phyloP scores from a whole-genome alignment of 2,329 filamentous ascomycete species.

The Truncatella angustata region DNA sequence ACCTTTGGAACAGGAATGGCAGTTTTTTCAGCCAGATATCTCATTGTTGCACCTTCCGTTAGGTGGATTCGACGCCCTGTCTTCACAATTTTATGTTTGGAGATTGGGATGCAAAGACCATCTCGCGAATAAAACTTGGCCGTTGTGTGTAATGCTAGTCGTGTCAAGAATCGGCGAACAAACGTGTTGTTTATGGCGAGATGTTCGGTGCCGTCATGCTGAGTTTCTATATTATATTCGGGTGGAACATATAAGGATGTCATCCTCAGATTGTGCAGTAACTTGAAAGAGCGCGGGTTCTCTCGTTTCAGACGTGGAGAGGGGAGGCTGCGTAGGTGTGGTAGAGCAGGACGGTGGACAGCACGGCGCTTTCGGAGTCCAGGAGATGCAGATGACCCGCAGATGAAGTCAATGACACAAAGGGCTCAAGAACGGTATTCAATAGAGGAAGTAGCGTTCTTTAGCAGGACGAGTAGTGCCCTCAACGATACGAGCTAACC shows the following conservation, averaged over 20 bases:
- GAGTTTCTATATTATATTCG: neutral
- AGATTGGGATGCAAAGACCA: slow-evolving; percentile 25
- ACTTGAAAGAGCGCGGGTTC: too few species aligned
- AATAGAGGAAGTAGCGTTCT: too few species aligned
- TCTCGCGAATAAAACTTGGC: slow-evolving; percentile 22
- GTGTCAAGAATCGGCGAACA: slow-evolving; percentile 21
- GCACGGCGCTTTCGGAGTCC: too few species aligned
- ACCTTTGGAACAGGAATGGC: slow-evolving; percentile 46
- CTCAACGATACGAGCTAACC: too few species aligned
- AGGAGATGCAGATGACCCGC: too few species aligned
- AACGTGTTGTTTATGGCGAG: slow-evolving; percentile 29
- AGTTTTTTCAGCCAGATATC: slow-evolving; percentile 39
- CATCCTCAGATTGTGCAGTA: too few species aligned
- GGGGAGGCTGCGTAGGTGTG: too few species aligned
- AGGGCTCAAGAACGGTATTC: too few species aligned
- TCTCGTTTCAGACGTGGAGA: too few species aligned
- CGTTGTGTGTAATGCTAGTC: slow-evolving; percentile 24
- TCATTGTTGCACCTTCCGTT: slow-evolving; percentile 28
- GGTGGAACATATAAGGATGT: neutral
- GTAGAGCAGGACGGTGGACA: too few species aligned
- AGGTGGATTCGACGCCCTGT: slow-evolving; percentile 15
- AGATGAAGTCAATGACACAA: too few species aligned
- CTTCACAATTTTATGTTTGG: slow-evolving; percentile 24
- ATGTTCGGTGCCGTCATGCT: slow-evolving; percentile 22
- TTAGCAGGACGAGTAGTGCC: too few species aligned